Evolutionary conservation across 768 basidiomycete genomes (phyloP), one percentile per base, ranked within the genome.

Genomic region (Imleria badia): DNA sequence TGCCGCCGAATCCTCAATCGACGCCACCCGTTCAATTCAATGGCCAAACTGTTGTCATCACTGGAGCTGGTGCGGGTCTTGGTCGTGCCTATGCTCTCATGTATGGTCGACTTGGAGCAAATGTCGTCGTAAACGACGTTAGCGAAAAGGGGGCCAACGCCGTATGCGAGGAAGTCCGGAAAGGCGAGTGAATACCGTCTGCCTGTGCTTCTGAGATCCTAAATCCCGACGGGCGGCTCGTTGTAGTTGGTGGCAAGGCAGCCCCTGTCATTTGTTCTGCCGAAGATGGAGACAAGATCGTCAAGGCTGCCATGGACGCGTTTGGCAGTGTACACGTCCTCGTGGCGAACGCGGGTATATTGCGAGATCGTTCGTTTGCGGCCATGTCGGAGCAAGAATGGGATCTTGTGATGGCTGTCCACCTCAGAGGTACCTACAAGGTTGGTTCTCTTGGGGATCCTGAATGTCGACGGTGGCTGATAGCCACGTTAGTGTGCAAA

Each of bases 121-220:
- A 97, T 63, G 91, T 99, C 31, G 90, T 98, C 42, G 84, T 98
- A 40, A 99, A 98, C 68, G 97, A 99, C 65, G 87, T 98, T 44
- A 93, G 80, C 68, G 88, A 87, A 66, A 91, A 94, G 62, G 87
- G 82, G 2, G 94, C 94, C 8, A 82, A 83, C 20, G 74, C 80
- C 9, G 94, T 98, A 3, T 93, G 92, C 17, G 81, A 87, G n/a
- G 94, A 98, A 67, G 83, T 98, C 54, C 79, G 81, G 56, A 82
- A 85, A 70, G 84, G 94, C 91, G 47, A 40, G 78, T 66, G 23
- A 35, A 33, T 6, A 13, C 17, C 6, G 2, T 5, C 12, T 12
- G 36, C 34, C 46, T 17, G 34, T 26, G 43, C 15, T 29, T 19
- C 20, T 6, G 9, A 36, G 2, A 13, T 39, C 20, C 2, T 48